Evolutionary conservation across 805 yeast species (phyloP).

Genomic region (Torulaspora gathmanii): DNA sequence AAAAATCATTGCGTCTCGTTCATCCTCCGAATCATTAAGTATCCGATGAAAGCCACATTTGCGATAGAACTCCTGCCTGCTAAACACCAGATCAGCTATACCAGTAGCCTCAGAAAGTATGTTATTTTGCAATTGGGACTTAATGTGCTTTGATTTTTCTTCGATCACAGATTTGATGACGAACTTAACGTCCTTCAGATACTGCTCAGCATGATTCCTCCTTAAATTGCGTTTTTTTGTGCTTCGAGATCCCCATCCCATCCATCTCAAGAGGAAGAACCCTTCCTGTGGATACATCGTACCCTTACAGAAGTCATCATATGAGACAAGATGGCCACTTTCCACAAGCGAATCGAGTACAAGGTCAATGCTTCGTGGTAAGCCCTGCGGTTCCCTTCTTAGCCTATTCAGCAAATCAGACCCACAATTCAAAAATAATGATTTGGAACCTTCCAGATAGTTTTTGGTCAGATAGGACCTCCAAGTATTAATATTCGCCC

Average conservation of each 20-base stretch:
- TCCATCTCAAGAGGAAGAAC: constrained; percentile 15
- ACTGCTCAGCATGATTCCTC: constrained; percentile 12
- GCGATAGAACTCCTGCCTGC: constrained; percentile 17
- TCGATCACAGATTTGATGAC: constrained; percentile 17
- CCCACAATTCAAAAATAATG: constrained; percentile 30
- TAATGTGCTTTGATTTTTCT: constrained; percentile 10
- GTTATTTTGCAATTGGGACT: constrained; percentile 11
- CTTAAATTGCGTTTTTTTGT: constrained; percentile 14
- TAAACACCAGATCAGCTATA: constrained; percentile 24
- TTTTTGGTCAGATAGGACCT: constrained; percentile 24
- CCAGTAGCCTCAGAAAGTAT: constrained; percentile 20
- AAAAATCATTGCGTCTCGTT: constrained; percentile 17
- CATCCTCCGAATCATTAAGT: constrained; percentile 11
- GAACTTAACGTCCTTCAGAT: constrained; percentile 20
- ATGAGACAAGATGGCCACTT: constrained; percentile 30
- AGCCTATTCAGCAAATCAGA: constrained; percentile 27
- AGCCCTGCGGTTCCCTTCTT: constrained; percentile 30
- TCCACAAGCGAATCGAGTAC: constrained; percentile 35
- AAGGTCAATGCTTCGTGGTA: constrained; percentile 37
- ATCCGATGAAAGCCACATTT: constrained; percentile 11
- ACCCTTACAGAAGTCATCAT: constrained; percentile 23
- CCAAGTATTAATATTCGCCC: constrained; percentile 41
- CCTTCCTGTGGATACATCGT: constrained; percentile 3
- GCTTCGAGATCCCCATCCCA: constrained; percentile 7
- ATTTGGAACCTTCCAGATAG: constrained; percentile 4